A percentile compares a stretch with the other conserved stretches of the same genome.
Conservation (phyloP, 2,329 filamentous ascomycete species). For the Colletotrichum graminicola region DNA sequence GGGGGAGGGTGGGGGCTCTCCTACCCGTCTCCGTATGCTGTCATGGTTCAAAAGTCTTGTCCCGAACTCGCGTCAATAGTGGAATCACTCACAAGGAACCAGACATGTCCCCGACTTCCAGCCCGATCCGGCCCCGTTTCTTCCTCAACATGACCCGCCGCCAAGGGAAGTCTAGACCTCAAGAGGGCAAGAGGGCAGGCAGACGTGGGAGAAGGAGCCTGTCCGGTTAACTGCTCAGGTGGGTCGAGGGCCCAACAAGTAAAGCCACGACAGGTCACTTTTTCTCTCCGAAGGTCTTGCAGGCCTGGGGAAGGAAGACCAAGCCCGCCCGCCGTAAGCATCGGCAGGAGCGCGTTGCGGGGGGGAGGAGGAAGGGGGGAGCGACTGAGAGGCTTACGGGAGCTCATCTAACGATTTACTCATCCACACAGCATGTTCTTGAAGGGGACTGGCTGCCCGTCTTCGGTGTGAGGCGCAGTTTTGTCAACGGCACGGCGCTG, state of each 20-base stretch:
- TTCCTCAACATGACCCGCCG: conserved; percentile 10
- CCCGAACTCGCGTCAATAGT: conserved; percentile 8
- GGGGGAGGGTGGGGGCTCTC: conserved; percentile 13
- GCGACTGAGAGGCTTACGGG: conserved; percentile 15
- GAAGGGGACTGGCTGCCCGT: conserved; percentile 17
- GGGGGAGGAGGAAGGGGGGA: conserved; percentile 17
- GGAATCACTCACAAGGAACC: conserved; percentile 12
- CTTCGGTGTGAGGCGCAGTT: conserved; percentile 15
- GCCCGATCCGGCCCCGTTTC: conserved; percentile 10
- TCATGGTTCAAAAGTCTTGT: conserved; percentile 18
- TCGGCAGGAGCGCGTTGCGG: no score
- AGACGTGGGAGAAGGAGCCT: no score
- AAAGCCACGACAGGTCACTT: conserved; percentile 21
- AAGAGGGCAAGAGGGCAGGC: not conserved
- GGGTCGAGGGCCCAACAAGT: conserved; percentile 22
- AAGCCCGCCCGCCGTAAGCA: conserved; percentile 1
- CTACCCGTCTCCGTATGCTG: conserved; percentile 17
- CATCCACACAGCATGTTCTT: conserved; percentile 14
- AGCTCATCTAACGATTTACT: conserved; percentile 27
- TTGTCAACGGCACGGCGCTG: not conserved
- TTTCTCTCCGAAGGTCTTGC: conserved; percentile 16
- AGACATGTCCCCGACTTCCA: not conserved
- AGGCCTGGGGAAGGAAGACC: conserved; percentile 17
- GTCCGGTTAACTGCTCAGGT: conserved; percentile 20
- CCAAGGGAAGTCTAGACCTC: not conserved